These are phyloP conservation scores for Vicia sativa DNA, from an alignment of 306 rosid species.

Conservation along the genomic window DNA sequence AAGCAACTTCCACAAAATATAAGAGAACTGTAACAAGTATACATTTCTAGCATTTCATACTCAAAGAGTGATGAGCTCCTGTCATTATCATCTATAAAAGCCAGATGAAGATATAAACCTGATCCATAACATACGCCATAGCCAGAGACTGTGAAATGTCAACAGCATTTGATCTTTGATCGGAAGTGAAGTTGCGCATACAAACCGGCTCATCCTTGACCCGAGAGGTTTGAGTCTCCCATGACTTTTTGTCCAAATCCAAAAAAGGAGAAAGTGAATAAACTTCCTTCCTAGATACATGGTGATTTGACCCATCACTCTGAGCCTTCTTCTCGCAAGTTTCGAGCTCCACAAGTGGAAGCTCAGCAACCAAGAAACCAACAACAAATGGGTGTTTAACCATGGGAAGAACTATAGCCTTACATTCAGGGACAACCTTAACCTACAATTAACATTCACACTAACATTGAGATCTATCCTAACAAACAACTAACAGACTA, in stretches of 20 bases:
- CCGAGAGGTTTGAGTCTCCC: conserved; percentile 49
- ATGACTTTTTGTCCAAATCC: conserved; percentile 51
- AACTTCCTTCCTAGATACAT: conserved; percentile 49
- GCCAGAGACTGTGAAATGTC: conserved; percentile 83
- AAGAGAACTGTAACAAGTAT: conserved; percentile 19
- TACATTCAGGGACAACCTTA: conserved; percentile 66
- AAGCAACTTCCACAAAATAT: conserved; percentile 22
- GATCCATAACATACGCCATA: conserved; percentile 97
- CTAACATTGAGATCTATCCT: conserved; percentile 23
- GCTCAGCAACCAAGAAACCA: conserved; percentile 96
- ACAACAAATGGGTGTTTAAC: conserved; percentile 95
- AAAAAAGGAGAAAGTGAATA: conserved; percentile 51
- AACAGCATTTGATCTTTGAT: conserved; percentile 71
- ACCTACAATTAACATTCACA: conserved; percentile 53
- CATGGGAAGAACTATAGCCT: conserved; percentile 86
- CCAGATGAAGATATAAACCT: conserved; percentile 55
- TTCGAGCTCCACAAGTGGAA: conserved; percentile 63
- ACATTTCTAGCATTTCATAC: conserved; percentile 22
- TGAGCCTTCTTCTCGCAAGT: conserved; percentile 39
- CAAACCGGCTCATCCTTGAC: conserved; percentile 45
- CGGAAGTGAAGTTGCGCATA: conserved; percentile 58
- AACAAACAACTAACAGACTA: conserved; percentile 1
- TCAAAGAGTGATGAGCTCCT: conserved; percentile 1
- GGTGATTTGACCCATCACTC: conserved; percentile 46
- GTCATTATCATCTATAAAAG: conserved; percentile 5